These are phyloP conservation scores for Metarhizium guizhouense DNA, from an alignment of 2,329 filamentous ascomycete species.

Conservation along the genomic window DNA sequence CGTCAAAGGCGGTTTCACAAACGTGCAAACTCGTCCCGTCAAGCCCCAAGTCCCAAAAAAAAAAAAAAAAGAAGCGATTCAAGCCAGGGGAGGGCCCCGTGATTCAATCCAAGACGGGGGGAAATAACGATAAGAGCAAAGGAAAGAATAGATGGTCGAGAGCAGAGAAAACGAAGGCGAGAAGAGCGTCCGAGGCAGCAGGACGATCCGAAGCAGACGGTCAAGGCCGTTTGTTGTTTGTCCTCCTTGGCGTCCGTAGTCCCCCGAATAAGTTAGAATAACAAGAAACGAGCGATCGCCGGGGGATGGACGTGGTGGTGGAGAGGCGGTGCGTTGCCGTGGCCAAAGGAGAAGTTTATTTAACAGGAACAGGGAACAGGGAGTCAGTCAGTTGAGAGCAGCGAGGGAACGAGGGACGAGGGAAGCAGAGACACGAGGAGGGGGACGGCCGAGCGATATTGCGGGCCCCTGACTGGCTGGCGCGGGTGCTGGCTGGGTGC, in stretches of 20 bases:
- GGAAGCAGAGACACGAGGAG: too few species aligned
- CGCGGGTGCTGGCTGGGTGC: too few species aligned
- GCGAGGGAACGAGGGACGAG: too few species aligned
- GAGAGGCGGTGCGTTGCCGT: background rate
- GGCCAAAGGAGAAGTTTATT: background rate
- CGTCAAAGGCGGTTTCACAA: slow-evolving; percentile 1
- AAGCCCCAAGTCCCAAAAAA: background rate
- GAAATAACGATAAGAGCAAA: background rate
- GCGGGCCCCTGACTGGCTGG: too few species aligned
- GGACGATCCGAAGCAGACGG: background rate
- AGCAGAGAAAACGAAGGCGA: background rate
- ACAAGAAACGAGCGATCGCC: background rate
- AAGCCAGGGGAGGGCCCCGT: background rate
- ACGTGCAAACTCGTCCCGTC: background rate
- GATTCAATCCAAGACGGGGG: background rate
- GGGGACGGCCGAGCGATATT: too few species aligned
- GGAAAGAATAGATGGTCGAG: background rate
- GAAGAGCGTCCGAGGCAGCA: too few species aligned
- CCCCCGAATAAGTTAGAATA: background rate
- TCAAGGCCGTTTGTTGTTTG: background rate
- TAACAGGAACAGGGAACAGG: background rate
- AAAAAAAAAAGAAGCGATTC: background rate
- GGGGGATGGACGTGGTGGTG: background rate
- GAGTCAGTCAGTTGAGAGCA: background rate
- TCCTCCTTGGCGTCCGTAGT: background rate